These are phyloP conservation scores for Mycena latifolia DNA, from an alignment of 768 basidiomycete genomes.

Conservation along the genomic window DNA sequence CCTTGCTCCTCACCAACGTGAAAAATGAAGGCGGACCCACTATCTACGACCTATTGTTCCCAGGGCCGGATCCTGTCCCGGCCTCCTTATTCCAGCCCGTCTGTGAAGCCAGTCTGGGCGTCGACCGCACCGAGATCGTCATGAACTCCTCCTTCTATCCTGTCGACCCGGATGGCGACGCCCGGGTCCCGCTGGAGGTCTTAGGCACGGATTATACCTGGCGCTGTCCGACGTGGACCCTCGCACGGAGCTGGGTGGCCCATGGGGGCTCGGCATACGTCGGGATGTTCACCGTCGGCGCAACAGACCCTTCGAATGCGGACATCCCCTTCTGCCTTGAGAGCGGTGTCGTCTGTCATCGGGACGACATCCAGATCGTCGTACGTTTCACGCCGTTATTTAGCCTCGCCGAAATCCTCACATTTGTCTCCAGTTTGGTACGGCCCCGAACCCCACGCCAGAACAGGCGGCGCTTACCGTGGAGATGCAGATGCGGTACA, in stretches of 20 bases:
- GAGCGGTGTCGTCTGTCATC: constrained; percentile 75
- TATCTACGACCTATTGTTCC: constrained; percentile 59
- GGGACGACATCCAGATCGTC: constrained; percentile 85
- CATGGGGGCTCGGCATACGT: constrained; percentile 75
- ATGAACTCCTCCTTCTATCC: constrained; percentile 62
- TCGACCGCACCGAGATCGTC: constrained; percentile 55
- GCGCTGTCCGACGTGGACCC: constrained; percentile 79
- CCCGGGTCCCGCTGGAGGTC: constrained; percentile 64
- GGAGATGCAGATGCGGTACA: constrained; percentile 79
- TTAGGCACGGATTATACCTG: constrained; percentile 79
- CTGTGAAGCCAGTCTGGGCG: constrained; percentile 60
- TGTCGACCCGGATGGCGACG: constrained; percentile 45
- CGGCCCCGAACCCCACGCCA: constrained; percentile 64
- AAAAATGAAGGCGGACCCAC: constrained; percentile 75
- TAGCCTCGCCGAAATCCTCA: no score
- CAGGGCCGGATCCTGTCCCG: constrained; percentile 50
- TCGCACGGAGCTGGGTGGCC: constrained; percentile 73
- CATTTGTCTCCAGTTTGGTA: constrained; percentile 59
- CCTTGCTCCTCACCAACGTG: constrained; percentile 79
- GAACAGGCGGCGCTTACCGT: constrained; percentile 68
- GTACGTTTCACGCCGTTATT: constrained; percentile 20
- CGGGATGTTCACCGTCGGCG: constrained; percentile 74
- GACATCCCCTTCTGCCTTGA: constrained; percentile 66
- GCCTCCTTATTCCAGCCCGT: constrained; percentile 51
- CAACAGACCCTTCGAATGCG: constrained; percentile 76